Evolutionary conservation across 2,329 filamentous ascomycete genomes (phyloP), one percentile per base, ranked within the genome.

Genomic region (Neofusicoccum laricinum): DNA sequence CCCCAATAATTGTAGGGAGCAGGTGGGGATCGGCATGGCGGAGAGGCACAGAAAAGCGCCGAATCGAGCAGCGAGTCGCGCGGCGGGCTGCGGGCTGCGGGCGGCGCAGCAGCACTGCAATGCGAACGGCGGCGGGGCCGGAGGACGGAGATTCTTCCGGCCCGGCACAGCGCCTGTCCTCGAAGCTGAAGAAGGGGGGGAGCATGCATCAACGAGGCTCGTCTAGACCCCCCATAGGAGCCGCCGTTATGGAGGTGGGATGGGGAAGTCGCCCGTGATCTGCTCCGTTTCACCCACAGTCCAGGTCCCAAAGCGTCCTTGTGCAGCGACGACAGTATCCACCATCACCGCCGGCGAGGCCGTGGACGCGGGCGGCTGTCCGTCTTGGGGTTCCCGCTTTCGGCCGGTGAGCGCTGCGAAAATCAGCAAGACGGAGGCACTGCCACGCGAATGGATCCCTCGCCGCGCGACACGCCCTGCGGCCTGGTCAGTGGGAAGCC

Each of bases 261-360:
- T 45, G 53, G 38, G 34, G 38, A n/a, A n/a, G 36, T 25, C 19
- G 21, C 38, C 53, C 38, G 53, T 41, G 38, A 45, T 43, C 53
- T 58, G 43, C 53, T 58, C 5, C 38, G 53, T 58, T 57, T 58
- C 53, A 58, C 38, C 53, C 53, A 58, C 53, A 43, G 53, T 17
- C 53, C 53, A 43, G 38, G 19, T 32, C 53, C 53, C 14, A 58
- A 58, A 43, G 53, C 53, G 53, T 58, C 19, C 21, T 21, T 41
- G 36, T 32, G 53, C 53, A 45, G 51, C 51, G 51, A 17, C 51
- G 34, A 6, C 36, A 17, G 53, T 43, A 32, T 41, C 53, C 53
- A 58, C 53, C 53, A 55, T 55, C 51, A 58, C 53, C 38, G 53
- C 53, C 53, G 53, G 53, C 38, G 53, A 58, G 53, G 38, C 53